Evolutionary conservation across 179 eudicot species (phyloP).

Genomic region (Spinacia oleracea): DNA sequence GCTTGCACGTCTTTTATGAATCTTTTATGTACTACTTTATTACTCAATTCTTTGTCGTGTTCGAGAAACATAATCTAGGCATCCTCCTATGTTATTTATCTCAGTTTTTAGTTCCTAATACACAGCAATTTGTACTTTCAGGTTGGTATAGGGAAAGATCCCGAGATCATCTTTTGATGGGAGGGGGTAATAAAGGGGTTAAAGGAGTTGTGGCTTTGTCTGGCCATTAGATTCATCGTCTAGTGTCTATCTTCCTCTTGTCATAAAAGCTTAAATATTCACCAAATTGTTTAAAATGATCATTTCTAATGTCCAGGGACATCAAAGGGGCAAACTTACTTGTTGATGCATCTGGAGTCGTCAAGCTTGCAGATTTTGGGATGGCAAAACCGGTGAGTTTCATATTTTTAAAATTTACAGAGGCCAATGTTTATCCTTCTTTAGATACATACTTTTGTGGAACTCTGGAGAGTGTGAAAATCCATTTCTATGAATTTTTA

Average conservation of each 20-base stretch:
- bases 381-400: constrained; percentile 92
- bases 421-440: not conserved
- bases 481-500: not conserved
- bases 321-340: constrained; percentile 96
- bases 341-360: constrained; percentile 90
- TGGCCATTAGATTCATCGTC: not conserved
- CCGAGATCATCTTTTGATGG: too few species aligned
- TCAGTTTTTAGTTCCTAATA: not conserved
- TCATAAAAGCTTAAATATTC: not conserved
- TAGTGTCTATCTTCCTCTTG: not conserved
- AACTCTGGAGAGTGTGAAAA: not conserved
- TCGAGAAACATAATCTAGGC: too few species aligned
- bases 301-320: constrained; percentile 52
- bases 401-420: not conserved
- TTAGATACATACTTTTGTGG: not conserved
- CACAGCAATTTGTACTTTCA: not conserved
- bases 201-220: not conserved
- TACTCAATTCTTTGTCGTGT: too few species aligned
- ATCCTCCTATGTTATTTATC: too few species aligned
- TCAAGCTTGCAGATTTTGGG: constrained; percentile 98
- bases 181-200: not conserved
- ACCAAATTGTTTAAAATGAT: not conserved
- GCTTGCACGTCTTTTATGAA: not conserved
- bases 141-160: not conserved
- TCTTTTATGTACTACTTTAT: too few species aligned